These are phyloP conservation scores for Boehmeria nivea DNA, from an alignment of 306 rosid genomes.

Conservation along the genomic window DNA sequence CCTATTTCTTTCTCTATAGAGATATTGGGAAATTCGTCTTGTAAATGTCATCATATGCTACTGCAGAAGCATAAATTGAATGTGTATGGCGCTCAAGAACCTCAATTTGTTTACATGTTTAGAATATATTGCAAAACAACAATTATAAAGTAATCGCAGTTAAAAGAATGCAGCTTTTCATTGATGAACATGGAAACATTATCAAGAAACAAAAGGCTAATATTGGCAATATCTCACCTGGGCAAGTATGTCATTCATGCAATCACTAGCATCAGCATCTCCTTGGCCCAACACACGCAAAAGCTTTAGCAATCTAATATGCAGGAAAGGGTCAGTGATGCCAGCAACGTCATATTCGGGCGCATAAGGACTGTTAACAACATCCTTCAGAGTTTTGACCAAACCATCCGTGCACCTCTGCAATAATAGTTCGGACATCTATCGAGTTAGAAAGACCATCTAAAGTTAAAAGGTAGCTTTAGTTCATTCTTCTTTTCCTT, in stretches of 20 bases:
- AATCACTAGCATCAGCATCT: conserved; percentile 85
- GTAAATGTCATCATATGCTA: too few relatives aligned
- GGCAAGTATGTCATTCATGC: conserved; percentile 98
- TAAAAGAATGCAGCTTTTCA: background rate
- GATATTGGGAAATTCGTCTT: too few relatives aligned
- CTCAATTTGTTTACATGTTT: too few relatives aligned
- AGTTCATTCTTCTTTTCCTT: conserved; percentile 3
- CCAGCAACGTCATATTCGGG: conserved; percentile 98
- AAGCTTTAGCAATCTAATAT: conserved; percentile 83
- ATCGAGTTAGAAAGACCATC: conserved; percentile 19
- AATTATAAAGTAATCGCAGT: background rate
- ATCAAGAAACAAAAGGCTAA: conserved; percentile 15
- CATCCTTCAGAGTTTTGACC: conserved; percentile 84
- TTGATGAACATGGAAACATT: background rate
- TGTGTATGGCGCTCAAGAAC: too few relatives aligned
- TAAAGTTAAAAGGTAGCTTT: conserved; percentile 11
- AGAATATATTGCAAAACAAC: background rate
- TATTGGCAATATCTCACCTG: conserved; percentile 53
- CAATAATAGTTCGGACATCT: conserved; percentile 28
- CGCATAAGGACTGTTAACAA: conserved; percentile 84
- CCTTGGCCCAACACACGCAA: conserved; percentile 90
- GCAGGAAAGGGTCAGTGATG: conserved; percentile 95
- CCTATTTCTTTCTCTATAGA: too few relatives aligned
- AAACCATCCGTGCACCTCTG: conserved; percentile 85
- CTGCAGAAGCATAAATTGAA: too few relatives aligned